Conservation (phyloP, 2,329 filamentous ascomycete genomes). For the Lithohypha guttulata region DNA sequence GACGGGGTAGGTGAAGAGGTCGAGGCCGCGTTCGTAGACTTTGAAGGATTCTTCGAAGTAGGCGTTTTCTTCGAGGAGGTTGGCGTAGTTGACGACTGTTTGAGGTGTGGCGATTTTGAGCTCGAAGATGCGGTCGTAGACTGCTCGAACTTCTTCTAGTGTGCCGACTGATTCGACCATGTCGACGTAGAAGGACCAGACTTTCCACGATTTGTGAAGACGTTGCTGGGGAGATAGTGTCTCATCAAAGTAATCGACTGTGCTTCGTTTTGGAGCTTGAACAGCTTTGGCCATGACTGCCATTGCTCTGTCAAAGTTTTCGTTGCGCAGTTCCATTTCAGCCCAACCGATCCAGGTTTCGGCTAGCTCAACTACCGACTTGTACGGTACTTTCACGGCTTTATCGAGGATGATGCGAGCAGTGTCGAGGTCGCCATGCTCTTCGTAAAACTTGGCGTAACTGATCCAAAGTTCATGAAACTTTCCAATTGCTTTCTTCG, state of each 20-base stretch:
- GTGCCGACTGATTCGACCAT: slow-evolving; percentile 89
- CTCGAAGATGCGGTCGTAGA: slow-evolving; percentile 97
- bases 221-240: slow-evolving; percentile 85
- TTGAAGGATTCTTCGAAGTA: slow-evolving; percentile 99
- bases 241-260: slow-evolving; percentile 98
- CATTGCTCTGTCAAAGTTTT: slow-evolving; percentile 90
- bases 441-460: slow-evolving; percentile 95
- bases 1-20: slow-evolving; percentile 97
- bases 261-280: slow-evolving; percentile 93
- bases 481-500: slow-evolving; percentile 85
- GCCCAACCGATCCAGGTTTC: slow-evolving; percentile 99
- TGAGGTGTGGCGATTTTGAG: slow-evolving; percentile 95
- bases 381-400: slow-evolving; percentile 94
- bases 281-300: slow-evolving; percentile 96
- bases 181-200: slow-evolving; percentile 99
- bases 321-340: slow-evolving; percentile 90
- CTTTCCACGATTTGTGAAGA: slow-evolving; percentile 97
- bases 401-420: slow-evolving; percentile 94
- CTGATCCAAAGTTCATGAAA: slow-evolving; percentile 95
- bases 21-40: slow-evolving; percentile 86
- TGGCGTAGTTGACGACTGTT: slow-evolving; percentile 97
- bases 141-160: slow-evolving; percentile 80
- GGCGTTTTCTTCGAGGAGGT: slow-evolving; percentile 82
- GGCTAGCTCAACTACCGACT: slow-evolving; percentile 89
- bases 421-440: slow-evolving; percentile 69